These are phyloP conservation scores for Vitis amurensis DNA, from an alignment of 164 flowering plant genomes.

Conservation along the genomic window DNA sequence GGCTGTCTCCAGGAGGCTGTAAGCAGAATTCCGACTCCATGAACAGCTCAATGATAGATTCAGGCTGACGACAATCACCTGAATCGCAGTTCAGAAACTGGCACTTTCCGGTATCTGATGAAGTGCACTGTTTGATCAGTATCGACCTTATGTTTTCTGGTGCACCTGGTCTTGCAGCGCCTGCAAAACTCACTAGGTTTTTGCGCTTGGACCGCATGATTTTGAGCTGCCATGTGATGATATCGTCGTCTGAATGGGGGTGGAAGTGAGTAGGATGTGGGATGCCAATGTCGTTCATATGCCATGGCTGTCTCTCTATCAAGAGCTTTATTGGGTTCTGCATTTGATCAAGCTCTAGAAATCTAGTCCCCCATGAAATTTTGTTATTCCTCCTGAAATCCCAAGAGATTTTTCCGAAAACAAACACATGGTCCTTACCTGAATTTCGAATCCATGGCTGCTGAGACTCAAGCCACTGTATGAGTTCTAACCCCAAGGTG, in stretches of 20 bases:
- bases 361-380: constrained; percentile 57
- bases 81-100: constrained; percentile 43
- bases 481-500: constrained; percentile 40
- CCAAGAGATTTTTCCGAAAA: constrained; percentile 83
- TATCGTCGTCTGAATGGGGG: constrained; percentile 61
- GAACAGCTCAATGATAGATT: constrained; percentile 50
- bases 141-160: constrained; percentile 53
- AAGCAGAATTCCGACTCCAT: constrained; percentile 76
- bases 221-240: constrained; percentile 54
- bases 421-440: constrained; percentile 75
- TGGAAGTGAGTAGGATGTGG: constrained; percentile 89
- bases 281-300: constrained; percentile 62
- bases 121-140: constrained; percentile 58
- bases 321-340: constrained; percentile 69
- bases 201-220: constrained; percentile 36
- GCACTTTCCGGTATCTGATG: constrained; percentile 34
- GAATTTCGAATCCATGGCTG: constrained; percentile 45
- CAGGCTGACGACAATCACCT: constrained; percentile 44
- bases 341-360: constrained; percentile 54
- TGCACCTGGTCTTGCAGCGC: constrained; percentile 53
- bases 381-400: constrained; percentile 54
- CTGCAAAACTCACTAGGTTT: constrained; percentile 59
- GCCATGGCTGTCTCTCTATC: constrained; percentile 81
- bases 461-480: constrained; percentile 56
- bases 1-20: constrained; percentile 86